Evolutionary conservation across 139 green algal species (phyloP).

Genomic region (Coccomyxa sp.): DNA sequence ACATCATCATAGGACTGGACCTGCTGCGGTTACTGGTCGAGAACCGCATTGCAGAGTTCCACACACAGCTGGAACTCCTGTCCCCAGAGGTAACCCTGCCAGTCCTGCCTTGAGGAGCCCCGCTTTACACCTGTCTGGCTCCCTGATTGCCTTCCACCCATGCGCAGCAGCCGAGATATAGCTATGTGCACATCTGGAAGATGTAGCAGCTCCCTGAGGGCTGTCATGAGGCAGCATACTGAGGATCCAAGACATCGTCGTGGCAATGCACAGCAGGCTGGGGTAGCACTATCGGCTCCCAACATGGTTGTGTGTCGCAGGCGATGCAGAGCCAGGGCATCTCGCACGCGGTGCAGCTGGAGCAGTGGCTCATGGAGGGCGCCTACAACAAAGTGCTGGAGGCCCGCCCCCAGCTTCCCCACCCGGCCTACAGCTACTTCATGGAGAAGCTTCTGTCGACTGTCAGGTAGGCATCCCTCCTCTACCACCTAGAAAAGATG

Average conservation of each 20-base stretch:
- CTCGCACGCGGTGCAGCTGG: slow-evolving; percentile 71
- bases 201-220: too few species aligned
- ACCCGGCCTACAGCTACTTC: slow-evolving; percentile 55
- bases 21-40: slow-evolving; percentile 91
- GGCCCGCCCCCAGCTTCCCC: slow-evolving; percentile 11
- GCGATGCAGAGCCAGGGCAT: slow-evolving; percentile 40
- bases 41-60: slow-evolving; percentile 97
- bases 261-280: too few species aligned
- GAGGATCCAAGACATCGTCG: too few species aligned
- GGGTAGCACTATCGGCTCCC: too few species aligned
- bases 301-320: slow-evolving; percentile 12
- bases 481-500: too few species aligned
- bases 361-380: slow-evolving; percentile 96
- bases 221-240: too few species aligned
- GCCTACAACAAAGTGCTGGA: slow-evolving; percentile 89
- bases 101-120: background rate
- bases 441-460: slow-evolving; percentile 79
- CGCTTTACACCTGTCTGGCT: too few species aligned
- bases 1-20: slow-evolving; percentile 73
- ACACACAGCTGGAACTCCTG: slow-evolving; percentile 93
- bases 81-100: slow-evolving; percentile 42
- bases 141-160: too few species aligned
- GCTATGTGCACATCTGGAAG: too few species aligned
- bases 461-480: slow-evolving; percentile 69
- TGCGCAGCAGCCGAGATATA: too few species aligned